Conservation (phyloP, 345 rosid genomes). For the Cardiospermum halicacabum region DNA sequence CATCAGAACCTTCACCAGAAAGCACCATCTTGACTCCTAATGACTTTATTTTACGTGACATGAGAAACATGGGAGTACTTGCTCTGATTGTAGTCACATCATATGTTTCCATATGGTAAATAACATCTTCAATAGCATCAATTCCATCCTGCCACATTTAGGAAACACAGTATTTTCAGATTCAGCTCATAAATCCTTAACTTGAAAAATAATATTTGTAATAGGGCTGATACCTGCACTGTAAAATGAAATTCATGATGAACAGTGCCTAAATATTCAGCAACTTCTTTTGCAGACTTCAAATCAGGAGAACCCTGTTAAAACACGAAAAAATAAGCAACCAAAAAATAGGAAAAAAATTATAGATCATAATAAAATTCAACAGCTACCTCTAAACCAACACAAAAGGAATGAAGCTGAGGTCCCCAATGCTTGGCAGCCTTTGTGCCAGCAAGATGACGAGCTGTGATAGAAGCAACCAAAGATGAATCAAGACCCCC, state of each 20-base stretch:
- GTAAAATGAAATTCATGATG: slow-evolving; percentile 94
- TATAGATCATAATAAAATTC: background rate
- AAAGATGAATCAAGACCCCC: slow-evolving; percentile 95
- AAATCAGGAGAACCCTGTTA: slow-evolving; percentile 81
- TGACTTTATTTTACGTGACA: slow-evolving; percentile 89
- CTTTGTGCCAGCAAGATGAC: slow-evolving; percentile 67
- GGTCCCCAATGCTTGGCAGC: slow-evolving; percentile 82
- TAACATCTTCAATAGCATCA: slow-evolving; percentile 92
- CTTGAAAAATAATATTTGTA: background rate
- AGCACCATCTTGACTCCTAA: slow-evolving; percentile 96
- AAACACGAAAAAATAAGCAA: background rate
- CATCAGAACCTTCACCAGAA: slow-evolving; percentile 96
- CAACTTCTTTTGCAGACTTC: slow-evolving; percentile 84
- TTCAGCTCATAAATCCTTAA: background rate
- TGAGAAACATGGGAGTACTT: slow-evolving; percentile 89
- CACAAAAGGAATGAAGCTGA: slow-evolving; percentile 86
- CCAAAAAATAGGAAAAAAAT: background rate
- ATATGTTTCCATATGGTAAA: slow-evolving; percentile 82
- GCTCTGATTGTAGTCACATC: slow-evolving; percentile 92
- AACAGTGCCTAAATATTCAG: slow-evolving; percentile 78
- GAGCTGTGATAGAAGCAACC: slow-evolving; percentile 79
- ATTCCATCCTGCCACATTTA: slow-evolving; percentile 60
- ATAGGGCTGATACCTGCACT: slow-evolving; percentile 48
- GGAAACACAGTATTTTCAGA: background rate
- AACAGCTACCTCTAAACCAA: slow-evolving; percentile 70